A percentile compares a stretch with the other conserved stretches of the same genome.
Evolutionary conservation across 2,329 filamentous ascomycete genomes (phyloP).

Genomic region (Cladosporium sp.): DNA sequence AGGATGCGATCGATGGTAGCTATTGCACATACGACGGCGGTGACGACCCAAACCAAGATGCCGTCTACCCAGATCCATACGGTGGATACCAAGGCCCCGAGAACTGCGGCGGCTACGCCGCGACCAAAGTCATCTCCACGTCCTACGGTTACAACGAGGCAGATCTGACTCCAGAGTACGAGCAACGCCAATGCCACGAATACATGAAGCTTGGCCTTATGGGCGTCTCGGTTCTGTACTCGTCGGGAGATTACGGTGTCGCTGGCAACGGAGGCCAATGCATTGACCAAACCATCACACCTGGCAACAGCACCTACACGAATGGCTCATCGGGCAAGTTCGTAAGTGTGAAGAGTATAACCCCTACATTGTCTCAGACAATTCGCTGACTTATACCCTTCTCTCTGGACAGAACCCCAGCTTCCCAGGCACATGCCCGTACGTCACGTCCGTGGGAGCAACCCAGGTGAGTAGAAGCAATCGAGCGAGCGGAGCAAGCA

Average conservation of each 20-base stretch:
- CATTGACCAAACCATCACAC: constrained; percentile 38
- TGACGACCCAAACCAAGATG: constrained; percentile 37
- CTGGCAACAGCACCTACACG: constrained; percentile 29
- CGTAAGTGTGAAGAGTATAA: too few relatives aligned
- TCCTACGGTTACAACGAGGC: constrained; percentile 53
- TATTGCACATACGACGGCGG: constrained; percentile 45
- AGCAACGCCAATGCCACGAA: constrained; percentile 51
- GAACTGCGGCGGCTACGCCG: constrained; percentile 42
- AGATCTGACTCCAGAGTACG: constrained; percentile 46
- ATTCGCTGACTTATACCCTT: too few relatives aligned
- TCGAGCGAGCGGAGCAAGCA: constrained; percentile 20
- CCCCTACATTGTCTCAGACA: constrained; percentile 29
- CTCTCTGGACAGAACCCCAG: constrained; percentile 33
- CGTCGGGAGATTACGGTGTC: constrained; percentile 46
- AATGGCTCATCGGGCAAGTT: constrained; percentile 21
- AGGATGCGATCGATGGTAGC: constrained; percentile 42
- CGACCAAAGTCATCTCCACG: constrained; percentile 53
- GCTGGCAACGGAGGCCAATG: constrained; percentile 33
- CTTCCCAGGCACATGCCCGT: constrained; percentile 47
- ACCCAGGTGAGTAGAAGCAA: constrained; percentile 36
- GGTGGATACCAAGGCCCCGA: constrained; percentile 37
- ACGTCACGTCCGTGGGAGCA: constrained; percentile 50
- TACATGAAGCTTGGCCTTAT: constrained; percentile 55
- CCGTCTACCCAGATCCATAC: constrained; percentile 33
- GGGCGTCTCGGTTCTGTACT: constrained; percentile 50